phyloP scores from a whole-genome alignment of 2,329 filamentous ascomycete species.

The Claviceps spartinae region DNA sequence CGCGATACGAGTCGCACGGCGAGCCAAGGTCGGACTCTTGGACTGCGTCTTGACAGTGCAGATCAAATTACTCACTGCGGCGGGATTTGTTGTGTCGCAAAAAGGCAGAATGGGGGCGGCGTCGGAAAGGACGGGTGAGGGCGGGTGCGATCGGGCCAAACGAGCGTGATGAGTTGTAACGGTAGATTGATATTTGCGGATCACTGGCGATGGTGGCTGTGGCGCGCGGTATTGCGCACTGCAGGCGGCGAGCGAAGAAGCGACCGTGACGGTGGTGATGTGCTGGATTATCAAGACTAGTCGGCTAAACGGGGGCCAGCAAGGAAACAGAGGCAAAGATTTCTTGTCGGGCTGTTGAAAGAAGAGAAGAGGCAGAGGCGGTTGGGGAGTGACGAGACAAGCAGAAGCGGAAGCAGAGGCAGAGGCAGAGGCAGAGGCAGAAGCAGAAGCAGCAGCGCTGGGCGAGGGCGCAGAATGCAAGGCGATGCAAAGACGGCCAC shows the following conservation, averaged over 20 bases:
- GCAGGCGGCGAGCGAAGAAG: not conserved
- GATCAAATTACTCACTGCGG: too few species aligned
- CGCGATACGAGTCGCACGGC: not conserved
- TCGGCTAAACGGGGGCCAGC: not conserved
- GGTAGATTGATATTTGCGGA: not conserved
- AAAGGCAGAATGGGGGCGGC: not conserved
- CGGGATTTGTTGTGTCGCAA: not conserved
- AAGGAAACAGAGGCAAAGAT: not conserved
- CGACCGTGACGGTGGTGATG: not conserved
- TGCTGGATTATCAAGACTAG: not conserved
- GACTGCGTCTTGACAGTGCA: too few species aligned
- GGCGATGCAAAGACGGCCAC: constrained; percentile 5
- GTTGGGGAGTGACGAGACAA: not conserved
- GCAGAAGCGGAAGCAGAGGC: not conserved
- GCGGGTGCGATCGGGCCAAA: not conserved
- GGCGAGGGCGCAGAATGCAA: constrained; percentile 5
- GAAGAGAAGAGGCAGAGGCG: not conserved
- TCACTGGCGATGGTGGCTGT: not conserved
- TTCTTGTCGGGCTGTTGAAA: not conserved
- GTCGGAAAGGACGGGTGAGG: not conserved
- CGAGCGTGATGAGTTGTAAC: not conserved
- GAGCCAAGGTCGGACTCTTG: not conserved
- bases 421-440: too few species aligned
- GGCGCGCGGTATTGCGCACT: not conserved
- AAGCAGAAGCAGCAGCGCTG: not conserved